Evolutionary conservation across 2,329 filamentous ascomycete species (phyloP).

Genomic region (Graphium sp.): DNA sequence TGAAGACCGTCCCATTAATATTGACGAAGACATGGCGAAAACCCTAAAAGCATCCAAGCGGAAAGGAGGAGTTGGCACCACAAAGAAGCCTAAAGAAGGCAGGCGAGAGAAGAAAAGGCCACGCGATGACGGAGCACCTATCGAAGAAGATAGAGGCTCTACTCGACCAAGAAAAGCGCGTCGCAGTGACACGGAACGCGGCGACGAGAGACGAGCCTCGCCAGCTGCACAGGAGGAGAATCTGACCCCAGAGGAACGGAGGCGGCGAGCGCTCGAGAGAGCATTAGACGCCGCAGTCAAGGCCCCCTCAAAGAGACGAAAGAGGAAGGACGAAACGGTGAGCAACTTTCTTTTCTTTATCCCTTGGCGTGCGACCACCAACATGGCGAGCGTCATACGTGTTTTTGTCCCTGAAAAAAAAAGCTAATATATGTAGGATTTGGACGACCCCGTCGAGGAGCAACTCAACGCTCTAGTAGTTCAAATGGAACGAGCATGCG

Average conservation of each 20-base stretch:
- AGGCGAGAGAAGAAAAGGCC: conserved; percentile 48
- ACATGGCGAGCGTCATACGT: not conserved
- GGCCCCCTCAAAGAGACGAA: conserved; percentile 53
- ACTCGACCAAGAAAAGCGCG: conserved; percentile 29
- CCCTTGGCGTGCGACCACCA: not conserved
- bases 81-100: conserved; percentile 62
- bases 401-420: conserved; percentile 4
- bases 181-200: conserved; percentile 25
- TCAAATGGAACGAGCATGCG: conserved; percentile 79
- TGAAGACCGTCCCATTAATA: conserved; percentile 46
- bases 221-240: conserved; percentile 57
- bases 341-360: not conserved
- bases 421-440: conserved; percentile 39
- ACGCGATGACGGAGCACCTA: conserved; percentile 33
- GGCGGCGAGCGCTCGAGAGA: conserved; percentile 67
- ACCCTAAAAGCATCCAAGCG: conserved; percentile 49
- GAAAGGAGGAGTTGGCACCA: conserved; percentile 34
- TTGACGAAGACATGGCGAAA: conserved; percentile 48
- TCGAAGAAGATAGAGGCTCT: conserved; percentile 26
- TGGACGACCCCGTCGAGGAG: conserved; percentile 80
- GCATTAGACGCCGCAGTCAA: conserved; percentile 82
- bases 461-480: conserved; percentile 78
- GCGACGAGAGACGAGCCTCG: conserved; percentile 21
- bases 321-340: conserved; percentile 35
- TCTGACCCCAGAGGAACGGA: conserved; percentile 69